These are phyloP conservation scores for Lomentospora prolificans DNA, from an alignment of 2,329 filamentous ascomycete species.

Conservation along the genomic window DNA sequence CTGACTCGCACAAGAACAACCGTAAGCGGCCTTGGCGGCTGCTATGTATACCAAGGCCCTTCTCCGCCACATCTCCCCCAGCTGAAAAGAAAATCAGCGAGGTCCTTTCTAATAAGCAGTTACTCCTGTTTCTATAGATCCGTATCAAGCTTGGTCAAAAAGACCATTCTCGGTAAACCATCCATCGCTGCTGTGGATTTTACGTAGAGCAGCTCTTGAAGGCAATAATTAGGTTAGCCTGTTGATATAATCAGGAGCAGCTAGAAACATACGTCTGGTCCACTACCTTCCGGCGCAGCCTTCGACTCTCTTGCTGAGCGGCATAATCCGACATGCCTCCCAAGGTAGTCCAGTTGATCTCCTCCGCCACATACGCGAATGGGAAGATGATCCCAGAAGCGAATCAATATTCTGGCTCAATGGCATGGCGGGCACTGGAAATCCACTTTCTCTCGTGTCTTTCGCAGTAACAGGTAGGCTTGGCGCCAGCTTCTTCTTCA, in stretches of 20 bases:
- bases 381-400: constrained; percentile 15
- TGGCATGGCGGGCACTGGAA: constrained; percentile 29
- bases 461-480: constrained; percentile 14
- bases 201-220: no score
- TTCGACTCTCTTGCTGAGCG: constrained; percentile 26
- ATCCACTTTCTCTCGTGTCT: constrained; percentile 26
- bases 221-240: no score
- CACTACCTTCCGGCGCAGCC: no score
- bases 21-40: no score
- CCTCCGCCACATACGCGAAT: constrained; percentile 19
- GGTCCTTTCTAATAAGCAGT: neutral
- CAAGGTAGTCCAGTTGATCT: constrained; percentile 22
- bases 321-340: constrained; percentile 21
- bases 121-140: neutral
- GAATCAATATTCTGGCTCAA: constrained; percentile 26
- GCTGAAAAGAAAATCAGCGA: no score
- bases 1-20: no score
- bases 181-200: constrained; percentile 12
- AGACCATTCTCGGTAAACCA: neutral
- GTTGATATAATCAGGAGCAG: no score
- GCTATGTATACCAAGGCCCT: no score
- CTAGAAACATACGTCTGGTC: no score
- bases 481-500: constrained; percentile 34
- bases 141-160: neutral
- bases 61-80: no score